Evolutionary conservation across 208 protist species (phyloP).

Genomic region (Trypanosoma caninum): DNA sequence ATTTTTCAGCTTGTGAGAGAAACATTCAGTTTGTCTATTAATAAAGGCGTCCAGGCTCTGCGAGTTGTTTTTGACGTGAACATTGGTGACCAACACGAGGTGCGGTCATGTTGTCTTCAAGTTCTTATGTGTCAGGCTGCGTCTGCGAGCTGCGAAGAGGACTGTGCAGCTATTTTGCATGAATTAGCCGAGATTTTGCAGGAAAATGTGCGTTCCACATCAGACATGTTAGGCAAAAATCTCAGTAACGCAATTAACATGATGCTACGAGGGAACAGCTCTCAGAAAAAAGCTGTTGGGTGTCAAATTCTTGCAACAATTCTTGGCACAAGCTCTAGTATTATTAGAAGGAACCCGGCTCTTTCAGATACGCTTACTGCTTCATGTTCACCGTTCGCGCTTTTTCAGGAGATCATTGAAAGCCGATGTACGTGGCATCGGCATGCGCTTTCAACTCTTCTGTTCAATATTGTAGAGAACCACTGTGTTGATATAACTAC

Average conservation of each 20-base stretch:
- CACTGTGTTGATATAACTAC: slow-evolving; percentile 69
- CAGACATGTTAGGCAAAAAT: slow-evolving; percentile 53
- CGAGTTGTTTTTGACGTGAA: slow-evolving; percentile 77
- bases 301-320: slow-evolving; percentile 72
- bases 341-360: slow-evolving; percentile 73
- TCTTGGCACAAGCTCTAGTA: slow-evolving; percentile 38
- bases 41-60: slow-evolving; percentile 68
- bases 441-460: slow-evolving; percentile 47
- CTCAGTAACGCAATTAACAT: slow-evolving; percentile 28
- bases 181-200: slow-evolving; percentile 52
- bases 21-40: slow-evolving; percentile 53
- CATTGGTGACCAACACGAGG: slow-evolving; percentile 77
- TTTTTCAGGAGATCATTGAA: slow-evolving; percentile 58
- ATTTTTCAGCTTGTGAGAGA: slow-evolving; percentile 61
- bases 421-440: slow-evolving; percentile 59
- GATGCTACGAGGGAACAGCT: slow-evolving; percentile 21
- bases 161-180: slow-evolving; percentile 39
- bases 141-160: slow-evolving; percentile 31
- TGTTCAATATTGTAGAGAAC: slow-evolving; percentile 61
- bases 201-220: slow-evolving; percentile 74
- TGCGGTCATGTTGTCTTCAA: slow-evolving; percentile 55
- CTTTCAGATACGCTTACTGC: slow-evolving; percentile 60
- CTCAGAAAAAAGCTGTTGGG: slow-evolving; percentile 38
- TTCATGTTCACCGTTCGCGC: slow-evolving; percentile 38
- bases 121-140: slow-evolving; percentile 60